Evolutionary conservation across 176 grass and related monocot genomes (phyloP), one percentile per base, ranked within the genome.

Genomic region (Bothriochloa decipiens): DNA sequence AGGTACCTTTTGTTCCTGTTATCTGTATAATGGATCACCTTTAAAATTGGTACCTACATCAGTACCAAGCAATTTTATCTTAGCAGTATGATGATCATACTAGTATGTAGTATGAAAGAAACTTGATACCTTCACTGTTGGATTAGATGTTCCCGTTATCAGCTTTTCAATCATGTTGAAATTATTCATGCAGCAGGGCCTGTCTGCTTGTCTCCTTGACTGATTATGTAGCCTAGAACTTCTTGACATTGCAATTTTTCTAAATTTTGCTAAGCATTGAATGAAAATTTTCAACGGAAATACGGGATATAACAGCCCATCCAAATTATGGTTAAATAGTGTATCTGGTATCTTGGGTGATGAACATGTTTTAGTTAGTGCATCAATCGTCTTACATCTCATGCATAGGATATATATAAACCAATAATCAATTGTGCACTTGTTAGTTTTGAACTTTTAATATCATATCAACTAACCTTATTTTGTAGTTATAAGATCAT

Each of bases 111-210:
- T 55, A 45, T 67, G 9, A 62, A 88, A 87, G 60, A 88, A 71
- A 40, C n/a, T 23, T 71, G 41, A 52, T 78, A 65, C 78, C 58
- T 70, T 15, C 32, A 23, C 23, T 79, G 8, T 63, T 32, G 46
- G 23, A 13, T 74, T 13, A 20, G 36, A 61, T 27, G 23, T 58
- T 58, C 70, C 8, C 64, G 7, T 58, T 78, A 58, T 40, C 55
- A 32, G 37, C 22, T 62, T 18, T 52, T 42, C 25, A 81, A 81
- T 89, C 63, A 80, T 75, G 82, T 23, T 62, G 41, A 81, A 53
- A 89, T 89, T 10, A 85, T 89, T 81, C 32, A 1, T 52, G 63
- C 29, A 23, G 78, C 63, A 53, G 78, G 71, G 37, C 49, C 23
- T 75, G 18, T 43, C 33, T 85, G 39, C 71, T 64, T 81, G 65